Evolutionary conservation across 108 stramenopile genomes (phyloP).

Genomic region (Pseudonitzschia pungens): DNA sequence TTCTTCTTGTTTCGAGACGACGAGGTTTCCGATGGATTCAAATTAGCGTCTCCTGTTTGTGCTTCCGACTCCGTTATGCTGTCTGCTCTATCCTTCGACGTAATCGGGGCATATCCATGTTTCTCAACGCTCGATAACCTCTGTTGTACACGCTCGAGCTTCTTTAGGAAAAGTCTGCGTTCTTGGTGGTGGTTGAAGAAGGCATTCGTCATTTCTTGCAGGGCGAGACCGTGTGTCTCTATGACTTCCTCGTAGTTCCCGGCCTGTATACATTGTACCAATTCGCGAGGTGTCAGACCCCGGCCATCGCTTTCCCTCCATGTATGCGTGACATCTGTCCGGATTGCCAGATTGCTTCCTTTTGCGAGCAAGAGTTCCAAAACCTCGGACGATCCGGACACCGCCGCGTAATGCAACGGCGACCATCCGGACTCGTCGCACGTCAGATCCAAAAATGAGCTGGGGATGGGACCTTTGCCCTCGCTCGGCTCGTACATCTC

Average conservation of each 20-base stretch:
- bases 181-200: conserved; percentile 40
- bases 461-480: background rate
- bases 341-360: conserved; percentile 40
- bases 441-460: conserved; percentile 37
- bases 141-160: conserved; percentile 34
- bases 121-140: conserved; percentile 54
- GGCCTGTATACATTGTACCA: conserved; percentile 43
- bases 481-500: conserved; percentile 13
- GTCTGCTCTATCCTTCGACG: conserved; percentile 5
- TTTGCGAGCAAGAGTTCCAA: conserved; percentile 61
- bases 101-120: conserved; percentile 57
- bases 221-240: conserved; percentile 57
- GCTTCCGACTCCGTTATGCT: background rate
- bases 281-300: conserved; percentile 60
- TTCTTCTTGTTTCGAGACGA: conserved; percentile 24
- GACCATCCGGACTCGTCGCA: conserved; percentile 82
- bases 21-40: conserved; percentile 2
- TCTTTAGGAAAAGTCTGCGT: conserved; percentile 38
- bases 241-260: conserved; percentile 46
- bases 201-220: conserved; percentile 51
- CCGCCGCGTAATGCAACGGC: conserved; percentile 75
- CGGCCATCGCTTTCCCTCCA: conserved; percentile 45
- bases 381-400: conserved; percentile 54
- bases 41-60: background rate
- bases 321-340: conserved; percentile 55